phyloP scores from a whole-genome alignment of 305 asterid genomes.

The Plantago rigida region DNA sequence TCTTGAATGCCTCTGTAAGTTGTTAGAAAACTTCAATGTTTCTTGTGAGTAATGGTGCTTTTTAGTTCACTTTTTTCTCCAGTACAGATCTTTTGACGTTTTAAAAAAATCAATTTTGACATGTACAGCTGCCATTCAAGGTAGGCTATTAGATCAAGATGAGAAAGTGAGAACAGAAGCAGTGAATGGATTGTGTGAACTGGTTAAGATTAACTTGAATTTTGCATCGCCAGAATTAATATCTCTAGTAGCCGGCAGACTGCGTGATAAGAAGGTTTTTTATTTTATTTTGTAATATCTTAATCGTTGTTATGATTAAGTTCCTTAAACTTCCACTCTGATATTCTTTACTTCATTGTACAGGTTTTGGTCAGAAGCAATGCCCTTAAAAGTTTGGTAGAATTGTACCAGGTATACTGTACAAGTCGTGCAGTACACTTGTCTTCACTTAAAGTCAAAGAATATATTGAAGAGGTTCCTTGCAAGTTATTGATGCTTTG shows the following conservation, averaged over 20 bases:
- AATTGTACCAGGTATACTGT: conserved; percentile 72
- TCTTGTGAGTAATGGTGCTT: conserved; percentile 8
- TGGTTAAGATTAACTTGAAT: conserved; percentile 46
- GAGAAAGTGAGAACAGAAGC: conserved; percentile 56
- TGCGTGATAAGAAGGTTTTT: conserved; percentile 83
- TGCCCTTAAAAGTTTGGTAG: conserved; percentile 66
- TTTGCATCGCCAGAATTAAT: conserved; percentile 45
- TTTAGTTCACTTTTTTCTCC: conserved; percentile 18
- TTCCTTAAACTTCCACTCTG: conserved; percentile 22
- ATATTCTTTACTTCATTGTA: conserved; percentile 22
- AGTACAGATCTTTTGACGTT: conserved; percentile 14
- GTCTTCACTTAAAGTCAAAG: conserved; percentile 34
- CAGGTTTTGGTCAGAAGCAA: conserved; percentile 68
- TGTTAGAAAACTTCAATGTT: conserved; percentile 23
- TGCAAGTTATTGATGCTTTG: conserved; percentile 77
- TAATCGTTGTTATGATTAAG: conserved; percentile 18
- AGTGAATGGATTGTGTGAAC: conserved; percentile 55
- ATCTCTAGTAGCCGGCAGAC: conserved; percentile 56
- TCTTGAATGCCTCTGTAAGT: conserved; percentile 59
- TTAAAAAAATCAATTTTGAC: conserved; percentile 25
- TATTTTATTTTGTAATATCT: conserved; percentile 10
- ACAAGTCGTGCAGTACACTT: conserved; percentile 37
- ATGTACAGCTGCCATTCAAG: conserved; percentile 51
- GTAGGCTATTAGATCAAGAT: conserved; percentile 46
- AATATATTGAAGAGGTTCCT: conserved; percentile 67